Percentiles rank a stretch among this genome's conserved stretches.
Conservation (phyloP, 75 land plant genomes). For the Gnetum montanum region DNA sequence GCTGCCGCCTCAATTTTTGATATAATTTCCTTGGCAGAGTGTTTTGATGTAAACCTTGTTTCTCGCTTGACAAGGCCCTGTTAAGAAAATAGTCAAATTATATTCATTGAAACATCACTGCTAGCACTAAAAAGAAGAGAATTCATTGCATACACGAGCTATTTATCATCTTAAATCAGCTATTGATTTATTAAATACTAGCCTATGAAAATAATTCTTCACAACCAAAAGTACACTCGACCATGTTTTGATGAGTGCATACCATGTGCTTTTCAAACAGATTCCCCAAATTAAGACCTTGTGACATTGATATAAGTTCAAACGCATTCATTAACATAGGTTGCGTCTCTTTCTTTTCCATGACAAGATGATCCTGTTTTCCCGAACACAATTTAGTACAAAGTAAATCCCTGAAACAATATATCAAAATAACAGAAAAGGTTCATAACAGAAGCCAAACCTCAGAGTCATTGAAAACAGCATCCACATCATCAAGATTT, state of each 20-base stretch:
- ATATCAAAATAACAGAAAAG: background rate
- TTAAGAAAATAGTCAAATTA: too few species aligned
- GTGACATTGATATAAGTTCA: conserved; percentile 93
- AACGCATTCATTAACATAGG: conserved; percentile 92
- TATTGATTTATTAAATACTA: too few species aligned
- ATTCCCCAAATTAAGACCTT: conserved; percentile 78
- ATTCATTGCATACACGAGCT: background rate
- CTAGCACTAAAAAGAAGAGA: background rate
- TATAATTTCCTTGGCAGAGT: conserved; percentile 44
- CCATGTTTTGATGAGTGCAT: too few species aligned
- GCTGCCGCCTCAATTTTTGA: conserved; percentile 53
- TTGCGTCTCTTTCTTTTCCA: conserved; percentile 63
- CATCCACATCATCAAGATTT: conserved; percentile 79
- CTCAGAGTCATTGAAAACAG: conserved; percentile 63
- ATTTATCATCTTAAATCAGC: background rate
- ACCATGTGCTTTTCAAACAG: conserved; percentile 93
- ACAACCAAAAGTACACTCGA: too few species aligned
- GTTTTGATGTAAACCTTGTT: conserved; percentile 41
- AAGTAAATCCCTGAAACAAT: background rate
- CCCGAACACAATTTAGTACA: conserved; percentile 1
- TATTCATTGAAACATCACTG: background rate
- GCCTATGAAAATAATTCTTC: too few species aligned
- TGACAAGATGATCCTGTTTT: conserved; percentile 55
- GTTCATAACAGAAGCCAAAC: conserved; percentile 29
- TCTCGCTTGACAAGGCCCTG: conserved; percentile 48